A percentile compares a stretch with the other conserved stretches of the same genome.
phyloP scores from a whole-genome alignment of 345 rosid species.

The Pugionium dolabratum region DNA sequence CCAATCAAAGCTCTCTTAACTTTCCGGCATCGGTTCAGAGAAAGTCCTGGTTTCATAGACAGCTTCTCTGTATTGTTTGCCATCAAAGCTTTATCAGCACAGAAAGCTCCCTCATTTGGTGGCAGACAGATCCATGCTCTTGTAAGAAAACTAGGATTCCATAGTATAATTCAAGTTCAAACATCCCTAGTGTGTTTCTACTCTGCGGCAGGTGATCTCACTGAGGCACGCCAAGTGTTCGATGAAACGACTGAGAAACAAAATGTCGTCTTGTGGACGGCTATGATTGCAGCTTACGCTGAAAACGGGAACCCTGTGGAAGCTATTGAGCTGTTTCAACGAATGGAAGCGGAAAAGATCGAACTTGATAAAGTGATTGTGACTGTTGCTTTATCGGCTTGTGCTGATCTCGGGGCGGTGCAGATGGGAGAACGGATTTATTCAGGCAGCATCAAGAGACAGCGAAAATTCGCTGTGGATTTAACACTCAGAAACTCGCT shows the following conservation, averaged over 20 bases:
- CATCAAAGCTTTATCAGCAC: conserved; percentile 39
- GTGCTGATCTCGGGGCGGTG: conserved; percentile 47
- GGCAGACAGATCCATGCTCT: conserved; percentile 43
- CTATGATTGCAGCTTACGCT: conserved; percentile 42
- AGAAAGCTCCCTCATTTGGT: conserved; percentile 18
- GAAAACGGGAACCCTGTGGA: conserved; percentile 29
- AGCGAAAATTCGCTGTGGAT: conserved; percentile 30
- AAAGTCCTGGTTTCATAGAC: conserved; percentile 36
- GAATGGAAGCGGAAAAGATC: conserved; percentile 37
- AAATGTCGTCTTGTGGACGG: conserved; percentile 37
- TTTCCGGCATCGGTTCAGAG: conserved; percentile 37
- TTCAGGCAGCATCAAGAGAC: background rate
- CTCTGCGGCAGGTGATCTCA: conserved; percentile 20
- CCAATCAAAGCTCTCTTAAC: conserved; percentile 32
- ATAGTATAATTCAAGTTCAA: conserved; percentile 39
- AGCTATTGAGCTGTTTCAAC: conserved; percentile 37
- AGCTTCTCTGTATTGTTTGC: conserved; percentile 47
- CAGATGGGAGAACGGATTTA: conserved; percentile 47
- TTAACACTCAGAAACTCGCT: conserved; percentile 40
- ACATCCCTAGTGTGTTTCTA: conserved; percentile 21
- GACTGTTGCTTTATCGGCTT: conserved; percentile 45
- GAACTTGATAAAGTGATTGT: conserved; percentile 44
- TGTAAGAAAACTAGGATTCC: conserved; percentile 39
- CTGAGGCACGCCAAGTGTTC: conserved; percentile 42
- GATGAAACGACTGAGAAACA: conserved; percentile 37